Evolutionary conservation across 306 rosid genomes (phyloP).

Genomic region (Pueraria montana): DNA sequence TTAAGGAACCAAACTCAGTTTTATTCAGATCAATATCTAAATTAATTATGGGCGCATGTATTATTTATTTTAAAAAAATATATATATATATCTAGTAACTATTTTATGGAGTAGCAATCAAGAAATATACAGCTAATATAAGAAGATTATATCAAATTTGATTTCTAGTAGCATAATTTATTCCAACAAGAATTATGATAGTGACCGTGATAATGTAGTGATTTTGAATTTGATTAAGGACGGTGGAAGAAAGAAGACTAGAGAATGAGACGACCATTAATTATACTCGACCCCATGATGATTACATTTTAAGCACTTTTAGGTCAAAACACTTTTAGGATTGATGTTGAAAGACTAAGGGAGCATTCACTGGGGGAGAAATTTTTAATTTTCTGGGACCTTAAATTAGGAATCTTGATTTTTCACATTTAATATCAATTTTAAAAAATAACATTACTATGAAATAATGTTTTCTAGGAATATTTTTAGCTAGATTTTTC

Average conservation of each 20-base stretch:
- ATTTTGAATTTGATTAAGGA: constrained; percentile 35
- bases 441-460: too few relatives aligned
- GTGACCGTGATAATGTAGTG: constrained; percentile 10
- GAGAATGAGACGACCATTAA: background rate
- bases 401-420: too few relatives aligned
- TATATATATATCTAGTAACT: background rate
- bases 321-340: background rate
- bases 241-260: background rate
- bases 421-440: too few relatives aligned
- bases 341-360: background rate
- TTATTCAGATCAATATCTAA: too few relatives aligned
- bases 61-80: background rate
- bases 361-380: too few relatives aligned
- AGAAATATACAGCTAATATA: background rate
- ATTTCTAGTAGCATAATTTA: too few relatives aligned
- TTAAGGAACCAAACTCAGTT: too few relatives aligned
- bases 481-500: too few relatives aligned
- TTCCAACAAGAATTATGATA: background rate
- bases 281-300: background rate
- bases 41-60: too few relatives aligned
- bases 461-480: too few relatives aligned
- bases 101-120: background rate
- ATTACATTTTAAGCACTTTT: constrained; percentile 15
- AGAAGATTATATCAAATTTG: too few relatives aligned
- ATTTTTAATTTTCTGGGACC: too few relatives aligned